A percentile compares a stretch with the other conserved stretches of the same genome.
Conservation (phyloP, 139 green algal genomes). For the Micractinium sp. region DNA sequence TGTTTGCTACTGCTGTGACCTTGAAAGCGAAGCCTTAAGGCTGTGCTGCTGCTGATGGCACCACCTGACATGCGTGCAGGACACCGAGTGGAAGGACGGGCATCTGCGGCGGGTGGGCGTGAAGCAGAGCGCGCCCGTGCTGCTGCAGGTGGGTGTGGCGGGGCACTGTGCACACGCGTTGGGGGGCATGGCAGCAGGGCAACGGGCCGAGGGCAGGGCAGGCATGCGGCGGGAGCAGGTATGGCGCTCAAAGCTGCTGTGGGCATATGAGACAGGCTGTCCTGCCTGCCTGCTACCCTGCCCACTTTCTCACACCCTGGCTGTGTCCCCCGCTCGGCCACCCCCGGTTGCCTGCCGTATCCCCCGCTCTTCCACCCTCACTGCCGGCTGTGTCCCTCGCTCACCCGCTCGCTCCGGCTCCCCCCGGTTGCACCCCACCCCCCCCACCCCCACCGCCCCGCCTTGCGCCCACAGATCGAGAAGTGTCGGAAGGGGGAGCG, state of each 20-base stretch:
- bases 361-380: neutral
- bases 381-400: too few species aligned
- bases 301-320: neutral
- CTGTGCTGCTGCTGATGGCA: neutral
- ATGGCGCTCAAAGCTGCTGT: too few species aligned
- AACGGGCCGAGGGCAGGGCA: neutral
- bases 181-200: too few species aligned
- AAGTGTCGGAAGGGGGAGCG: constrained; percentile 5
- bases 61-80: neutral
- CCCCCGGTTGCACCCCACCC: too few species aligned
- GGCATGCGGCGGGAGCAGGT: too few species aligned
- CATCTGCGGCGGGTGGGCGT: constrained; percentile 8
- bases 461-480: neutral
- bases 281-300: neutral
- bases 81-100: constrained; percentile 31
- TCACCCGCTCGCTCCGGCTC: too few species aligned
- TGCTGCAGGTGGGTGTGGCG: neutral
- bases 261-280: neutral
- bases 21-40: too few species aligned
- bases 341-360: neutral
- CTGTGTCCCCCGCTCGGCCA: neutral
- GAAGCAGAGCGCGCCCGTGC: constrained; percentile 3
- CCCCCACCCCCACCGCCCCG: too few species aligned
- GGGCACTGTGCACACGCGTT: neutral
- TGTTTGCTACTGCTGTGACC: too few species aligned